Conservation (phyloP, 805 yeast genomes). For the Lipomyces yamadae region DNA sequence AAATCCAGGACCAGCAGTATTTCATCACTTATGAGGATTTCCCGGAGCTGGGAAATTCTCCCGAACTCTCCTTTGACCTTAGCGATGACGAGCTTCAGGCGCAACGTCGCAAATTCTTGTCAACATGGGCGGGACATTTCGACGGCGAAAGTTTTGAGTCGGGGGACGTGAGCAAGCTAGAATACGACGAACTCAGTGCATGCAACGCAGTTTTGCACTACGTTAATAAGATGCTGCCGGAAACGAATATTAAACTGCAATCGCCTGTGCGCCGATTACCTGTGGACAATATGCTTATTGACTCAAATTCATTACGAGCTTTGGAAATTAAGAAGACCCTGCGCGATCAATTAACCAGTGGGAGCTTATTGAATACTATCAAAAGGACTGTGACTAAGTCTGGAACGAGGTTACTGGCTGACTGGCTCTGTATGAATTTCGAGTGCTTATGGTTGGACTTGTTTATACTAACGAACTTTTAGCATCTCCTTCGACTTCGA, state of each 20-base stretch:
- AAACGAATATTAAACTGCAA: conserved; percentile 62
- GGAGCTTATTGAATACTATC: conserved; percentile 62
- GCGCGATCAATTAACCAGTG: conserved; percentile 37
- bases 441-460: neutral
- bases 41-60: neutral
- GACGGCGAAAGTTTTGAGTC: conserved; percentile 39
- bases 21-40: conserved; percentile 49
- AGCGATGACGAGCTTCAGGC: neutral
- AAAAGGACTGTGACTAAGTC: conserved; percentile 77
- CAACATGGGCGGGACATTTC: conserved; percentile 24
- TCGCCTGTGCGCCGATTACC: conserved; percentile 65
- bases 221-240: conserved; percentile 74
- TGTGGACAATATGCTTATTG: conserved; percentile 70
- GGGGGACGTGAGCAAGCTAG: conserved; percentile 46
- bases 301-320: conserved; percentile 75
- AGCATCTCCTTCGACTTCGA: conserved; percentile 72
- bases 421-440: conserved; percentile 59
- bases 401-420: conserved; percentile 77
- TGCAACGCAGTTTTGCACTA: conserved; percentile 69
- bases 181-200: conserved; percentile 60
- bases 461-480: neutral
- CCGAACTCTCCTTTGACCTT: neutral
- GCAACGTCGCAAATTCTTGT: conserved; percentile 7
- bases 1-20: conserved; percentile 41
- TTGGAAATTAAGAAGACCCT: conserved; percentile 40